Evolutionary conservation across 1,139 yeast species (phyloP), one percentile per base, ranked within the genome.

Genomic region (Tardiomyces blankii): DNA sequence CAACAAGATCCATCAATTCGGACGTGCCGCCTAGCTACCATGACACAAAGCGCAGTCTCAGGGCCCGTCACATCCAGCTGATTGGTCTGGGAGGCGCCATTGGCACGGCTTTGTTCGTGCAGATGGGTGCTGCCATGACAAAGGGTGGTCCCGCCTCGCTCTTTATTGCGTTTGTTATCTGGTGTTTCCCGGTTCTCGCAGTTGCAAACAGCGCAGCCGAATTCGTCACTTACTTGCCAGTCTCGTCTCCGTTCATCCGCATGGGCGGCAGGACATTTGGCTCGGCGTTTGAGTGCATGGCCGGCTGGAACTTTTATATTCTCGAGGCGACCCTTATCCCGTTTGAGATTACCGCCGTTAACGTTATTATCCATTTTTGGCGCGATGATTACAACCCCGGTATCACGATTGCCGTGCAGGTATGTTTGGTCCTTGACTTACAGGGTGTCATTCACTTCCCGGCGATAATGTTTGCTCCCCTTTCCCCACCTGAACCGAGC

Each of bases 51-150:
- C 32, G 32, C n/a, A 28, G 14, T 4, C 59, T 63, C 23, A 60
- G 57, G 44, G 53, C 59, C 4, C 50, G 67, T n/a, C 67, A 63
- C 47, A 80, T 85, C 44, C 85, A 85, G 55, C 74, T 85, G 58
- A 80, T 85, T 58, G 88, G 91, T 43, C 78, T 80, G 30, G 91
- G 94, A 42, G 95, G 95, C 43, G 80, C 87, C 42, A 84, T 86
- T 54, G 95, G 95, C 51, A 84, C 93, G 7, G 89, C 88, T 42
- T 64, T 80, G 32, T 73, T 83, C 68, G 83, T 86, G 13, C 83
- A 87, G 47, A 76, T 82, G 49, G 95, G 94, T 25, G 72, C 74
- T 45, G 82, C 83, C 1, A 67, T 87, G 51, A 68, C 73, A 46
- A 69, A 67, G 44, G 94, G 89, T 48, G 95, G 95, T 1, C 88